These are phyloP conservation scores for Cytospora piceicola DNA, from an alignment of 2,329 filamentous ascomycete genomes.

Conservation along the genomic window DNA sequence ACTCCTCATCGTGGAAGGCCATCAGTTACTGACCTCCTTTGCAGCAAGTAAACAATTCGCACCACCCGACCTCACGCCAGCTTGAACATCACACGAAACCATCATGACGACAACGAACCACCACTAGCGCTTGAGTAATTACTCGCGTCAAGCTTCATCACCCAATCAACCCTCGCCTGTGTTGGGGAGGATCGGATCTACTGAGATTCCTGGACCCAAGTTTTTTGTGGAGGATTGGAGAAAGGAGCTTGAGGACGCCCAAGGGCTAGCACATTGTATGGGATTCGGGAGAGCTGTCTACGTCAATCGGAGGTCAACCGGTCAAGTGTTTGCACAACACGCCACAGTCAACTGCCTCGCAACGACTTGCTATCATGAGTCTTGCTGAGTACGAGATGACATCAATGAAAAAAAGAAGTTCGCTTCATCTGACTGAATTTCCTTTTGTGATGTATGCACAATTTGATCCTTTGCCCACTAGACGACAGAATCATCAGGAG, in stretches of 20 bases:
- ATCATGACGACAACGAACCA: constrained; percentile 41
- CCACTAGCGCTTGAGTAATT: constrained; percentile 27
- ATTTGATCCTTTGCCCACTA: not conserved
- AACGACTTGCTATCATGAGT: constrained; percentile 17
- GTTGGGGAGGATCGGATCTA: constrained; percentile 33
- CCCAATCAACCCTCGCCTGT: constrained; percentile 26
- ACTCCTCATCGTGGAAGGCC: constrained; percentile 20
- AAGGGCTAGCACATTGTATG: constrained; percentile 23
- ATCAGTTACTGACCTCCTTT: constrained; percentile 40
- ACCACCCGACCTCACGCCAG: constrained; percentile 57
- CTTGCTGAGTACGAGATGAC: constrained; percentile 12
- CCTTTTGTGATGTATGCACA: constrained; percentile 7
- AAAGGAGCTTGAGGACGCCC: constrained; percentile 23
- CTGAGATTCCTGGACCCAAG: constrained; percentile 31
- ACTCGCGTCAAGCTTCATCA: constrained; percentile 24
- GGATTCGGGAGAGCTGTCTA: constrained; percentile 28
- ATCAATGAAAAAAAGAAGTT: constrained; percentile 29
- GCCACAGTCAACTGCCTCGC: constrained; percentile 25
- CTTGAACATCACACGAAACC: constrained; percentile 40
- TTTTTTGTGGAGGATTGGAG: constrained; percentile 25
- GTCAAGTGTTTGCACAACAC: constrained; percentile 28
- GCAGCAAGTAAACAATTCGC: constrained; percentile 70
- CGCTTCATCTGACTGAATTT: constrained; percentile 14
- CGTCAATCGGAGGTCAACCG: constrained; percentile 25
- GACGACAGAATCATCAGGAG: not conserved